These are phyloP conservation scores for Phaeosphaeria sp. DNA, from an alignment of 2,329 filamentous ascomycete genomes.

Conservation along the genomic window DNA sequence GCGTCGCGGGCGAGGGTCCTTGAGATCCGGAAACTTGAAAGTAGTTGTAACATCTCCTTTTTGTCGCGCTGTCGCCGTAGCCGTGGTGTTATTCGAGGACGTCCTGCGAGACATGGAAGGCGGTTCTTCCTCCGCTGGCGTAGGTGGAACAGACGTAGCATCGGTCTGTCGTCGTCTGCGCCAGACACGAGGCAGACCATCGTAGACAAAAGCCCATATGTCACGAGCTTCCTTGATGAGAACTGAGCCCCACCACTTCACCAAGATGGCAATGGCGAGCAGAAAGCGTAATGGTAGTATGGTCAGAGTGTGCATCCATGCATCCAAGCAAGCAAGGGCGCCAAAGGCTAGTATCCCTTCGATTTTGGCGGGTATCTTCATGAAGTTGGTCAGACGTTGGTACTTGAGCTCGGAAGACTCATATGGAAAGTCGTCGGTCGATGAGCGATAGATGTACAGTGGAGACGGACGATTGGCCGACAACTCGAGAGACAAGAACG, in stretches of 20 bases:
- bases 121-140: conserved; percentile 37
- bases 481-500: conserved; percentile 70
- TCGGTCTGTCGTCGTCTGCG: conserved; percentile 59
- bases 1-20: conserved; percentile 36
- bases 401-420: conserved; percentile 93
- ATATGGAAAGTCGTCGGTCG: conserved; percentile 72
- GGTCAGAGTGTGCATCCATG: conserved; percentile 96
- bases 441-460: conserved; percentile 67
- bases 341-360: conserved; percentile 89
- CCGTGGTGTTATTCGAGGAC: conserved; percentile 27
- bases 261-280: conserved; percentile 77
- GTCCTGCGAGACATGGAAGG: conserved; percentile 33
- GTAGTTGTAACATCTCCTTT: conserved; percentile 27
- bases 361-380: conserved; percentile 80
- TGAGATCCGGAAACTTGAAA: conserved; percentile 37
- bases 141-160: conserved; percentile 28
- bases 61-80: conserved; percentile 29
- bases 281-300: conserved; percentile 89
- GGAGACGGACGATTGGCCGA: conserved; percentile 67
- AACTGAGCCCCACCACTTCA: conserved; percentile 79
- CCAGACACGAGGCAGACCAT: conserved; percentile 82
- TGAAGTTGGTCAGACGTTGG: conserved; percentile 86
- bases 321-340: conserved; percentile 87
- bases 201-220: conserved; percentile 78
- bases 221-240: conserved; percentile 74